Percentiles rank a stretch among this genome's conserved stretches.
These are phyloP conservation scores for Tanacetum coccineum DNA, from an alignment of 129 eudicot species.

Conservation along the genomic window DNA sequence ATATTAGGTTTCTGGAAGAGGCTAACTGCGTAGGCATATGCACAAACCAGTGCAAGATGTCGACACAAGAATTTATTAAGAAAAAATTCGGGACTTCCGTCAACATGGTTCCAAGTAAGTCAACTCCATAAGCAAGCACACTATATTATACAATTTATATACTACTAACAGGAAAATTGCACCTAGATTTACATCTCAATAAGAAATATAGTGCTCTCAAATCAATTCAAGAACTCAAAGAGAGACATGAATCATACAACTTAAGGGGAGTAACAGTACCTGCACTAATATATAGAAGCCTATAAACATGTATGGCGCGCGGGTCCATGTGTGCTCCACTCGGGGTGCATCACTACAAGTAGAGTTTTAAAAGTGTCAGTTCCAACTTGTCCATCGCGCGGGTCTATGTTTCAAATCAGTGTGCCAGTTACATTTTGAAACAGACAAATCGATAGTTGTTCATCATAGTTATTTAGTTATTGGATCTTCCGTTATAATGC, in stretches of 20 bases:
- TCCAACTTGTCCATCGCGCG: no score
- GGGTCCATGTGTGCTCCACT: constrained; percentile 49
- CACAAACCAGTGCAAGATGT: constrained; percentile 89
- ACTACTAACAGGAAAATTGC: constrained; percentile 30
- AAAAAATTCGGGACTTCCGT: constrained; percentile 61
- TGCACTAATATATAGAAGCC: constrained; percentile 45
- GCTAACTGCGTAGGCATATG: constrained; percentile 90
- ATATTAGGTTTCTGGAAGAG: constrained; percentile 75
- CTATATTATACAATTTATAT: background rate
- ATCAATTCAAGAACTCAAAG: constrained; percentile 22
- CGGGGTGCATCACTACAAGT: constrained; percentile 46
- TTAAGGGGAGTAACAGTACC: constrained; percentile 34
- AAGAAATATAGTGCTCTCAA: constrained; percentile 30
- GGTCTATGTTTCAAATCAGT: constrained; percentile 29
- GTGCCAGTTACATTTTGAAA: constrained; percentile 26
- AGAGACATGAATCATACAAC: constrained; percentile 28
- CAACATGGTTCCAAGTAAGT: constrained; percentile 96
- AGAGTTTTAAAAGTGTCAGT: constrained; percentile 20
- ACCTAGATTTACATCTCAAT: constrained; percentile 28
- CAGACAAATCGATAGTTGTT: constrained; percentile 11
- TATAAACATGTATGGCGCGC: constrained; percentile 37
- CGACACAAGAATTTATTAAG: constrained; percentile 80
- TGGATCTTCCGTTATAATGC: background rate
- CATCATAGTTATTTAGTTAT: background rate
- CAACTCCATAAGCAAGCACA: constrained; percentile 14